These are phyloP conservation scores for Paxillus ammoniavirescens DNA, from an alignment of 768 basidiomycete species.

Conservation along the genomic window DNA sequence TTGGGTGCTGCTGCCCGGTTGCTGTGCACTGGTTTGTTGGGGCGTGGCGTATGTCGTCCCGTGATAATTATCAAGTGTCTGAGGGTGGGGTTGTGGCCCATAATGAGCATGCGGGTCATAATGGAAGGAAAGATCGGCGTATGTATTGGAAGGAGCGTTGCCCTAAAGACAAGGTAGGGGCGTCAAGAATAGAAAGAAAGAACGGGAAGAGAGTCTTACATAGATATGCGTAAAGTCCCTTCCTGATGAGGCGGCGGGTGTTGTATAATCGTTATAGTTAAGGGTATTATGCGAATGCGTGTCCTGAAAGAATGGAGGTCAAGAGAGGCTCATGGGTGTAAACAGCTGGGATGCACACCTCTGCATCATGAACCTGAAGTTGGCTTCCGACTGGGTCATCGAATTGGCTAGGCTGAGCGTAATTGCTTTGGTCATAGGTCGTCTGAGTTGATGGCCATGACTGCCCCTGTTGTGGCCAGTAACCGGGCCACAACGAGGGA, in stretches of 20 bases:
- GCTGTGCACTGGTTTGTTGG: not conserved
- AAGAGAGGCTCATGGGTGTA: not conserved
- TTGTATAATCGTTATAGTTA: not conserved
- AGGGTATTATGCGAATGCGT: not conserved
- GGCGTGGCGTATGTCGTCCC: not conserved
- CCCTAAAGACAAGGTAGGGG: conserved; percentile 4
- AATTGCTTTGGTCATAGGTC: not conserved
- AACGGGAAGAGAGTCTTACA: conserved; percentile 1
- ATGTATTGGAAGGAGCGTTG: not conserved
- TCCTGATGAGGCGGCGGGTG: not conserved
- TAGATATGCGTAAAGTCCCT: conserved; percentile 3
- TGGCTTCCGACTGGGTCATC: not conserved
- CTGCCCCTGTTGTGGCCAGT: not conserved
- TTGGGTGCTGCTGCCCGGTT: not conserved
- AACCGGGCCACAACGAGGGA: not conserved
- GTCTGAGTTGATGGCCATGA: conserved; percentile 6
- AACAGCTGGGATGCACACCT: not conserved
- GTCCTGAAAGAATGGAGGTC: conserved; percentile 6
- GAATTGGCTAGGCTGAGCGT: conserved; percentile 4
- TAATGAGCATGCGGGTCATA: not conserved
- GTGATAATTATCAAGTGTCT: not conserved
- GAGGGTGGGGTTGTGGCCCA: not conserved
- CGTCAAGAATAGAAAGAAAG: not conserved
- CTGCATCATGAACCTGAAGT: not conserved
- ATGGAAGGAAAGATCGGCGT: not conserved